phyloP scores from a whole-genome alignment of 2,329 filamentous ascomycete genomes.

The Fusarium nisikadoi region DNA sequence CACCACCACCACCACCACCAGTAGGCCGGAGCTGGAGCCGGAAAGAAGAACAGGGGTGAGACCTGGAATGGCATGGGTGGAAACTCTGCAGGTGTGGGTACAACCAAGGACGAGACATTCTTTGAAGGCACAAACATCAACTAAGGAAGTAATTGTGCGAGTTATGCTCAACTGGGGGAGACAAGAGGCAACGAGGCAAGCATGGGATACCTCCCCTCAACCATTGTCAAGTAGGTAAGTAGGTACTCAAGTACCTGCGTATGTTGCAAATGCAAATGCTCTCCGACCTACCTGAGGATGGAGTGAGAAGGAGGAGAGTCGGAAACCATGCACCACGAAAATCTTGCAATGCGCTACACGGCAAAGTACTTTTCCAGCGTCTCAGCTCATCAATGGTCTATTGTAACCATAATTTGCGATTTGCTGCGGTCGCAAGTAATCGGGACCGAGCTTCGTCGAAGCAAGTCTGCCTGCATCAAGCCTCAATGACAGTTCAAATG shows the following conservation, averaged over 20 bases:
- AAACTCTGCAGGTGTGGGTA: slow-evolving; percentile 13
- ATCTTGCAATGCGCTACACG: slow-evolving; percentile 9
- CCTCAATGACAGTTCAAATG: not conserved
- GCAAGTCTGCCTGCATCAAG: not conserved
- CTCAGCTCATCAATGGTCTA: slow-evolving; percentile 7
- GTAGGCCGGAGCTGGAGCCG: slow-evolving; percentile 40
- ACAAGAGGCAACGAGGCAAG: slow-evolving; percentile 30
- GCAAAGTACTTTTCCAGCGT: not conserved
- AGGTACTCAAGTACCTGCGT: slow-evolving; percentile 5
- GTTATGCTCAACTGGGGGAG: slow-evolving; percentile 18
- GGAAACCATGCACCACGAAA: slow-evolving; percentile 23
- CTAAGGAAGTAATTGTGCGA: slow-evolving; percentile 31
- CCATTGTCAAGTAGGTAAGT: not conserved
- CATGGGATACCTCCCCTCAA: not conserved
- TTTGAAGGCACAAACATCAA: slow-evolving; percentile 29
- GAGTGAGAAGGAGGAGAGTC: not conserved
- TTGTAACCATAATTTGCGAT: not conserved
- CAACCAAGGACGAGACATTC: slow-evolving; percentile 27
- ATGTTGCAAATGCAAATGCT: slow-evolving; percentile 16
- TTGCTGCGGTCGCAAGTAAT: slow-evolving; percentile 5
- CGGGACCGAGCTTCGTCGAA: not conserved
- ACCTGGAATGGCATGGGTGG: slow-evolving; percentile 21
- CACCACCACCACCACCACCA: slow-evolving; percentile 38
- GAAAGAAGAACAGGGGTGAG: slow-evolving; percentile 35
- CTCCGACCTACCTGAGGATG: not conserved